Percentiles rank a stretch among this genome's conserved stretches.
Conservation (phyloP, 441 rosid species). For the Populus hybrid region DNA sequence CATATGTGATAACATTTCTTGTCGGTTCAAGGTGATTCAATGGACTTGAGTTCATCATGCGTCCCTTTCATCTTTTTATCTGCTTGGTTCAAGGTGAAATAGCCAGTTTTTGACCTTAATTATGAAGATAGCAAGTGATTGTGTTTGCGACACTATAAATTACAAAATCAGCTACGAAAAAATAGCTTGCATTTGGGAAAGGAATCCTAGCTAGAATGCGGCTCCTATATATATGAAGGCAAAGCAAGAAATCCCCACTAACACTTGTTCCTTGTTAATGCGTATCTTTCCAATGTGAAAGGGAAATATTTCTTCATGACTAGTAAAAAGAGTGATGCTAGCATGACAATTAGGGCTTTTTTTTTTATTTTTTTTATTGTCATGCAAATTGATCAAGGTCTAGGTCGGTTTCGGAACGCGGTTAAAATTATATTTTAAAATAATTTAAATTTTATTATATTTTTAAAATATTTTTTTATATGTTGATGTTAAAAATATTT, state of each 20-base stretch:
- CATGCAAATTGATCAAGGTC: too few relatives aligned
- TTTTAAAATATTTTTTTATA: background rate
- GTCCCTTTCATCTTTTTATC: background rate
- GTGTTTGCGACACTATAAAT: background rate
- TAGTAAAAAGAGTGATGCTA: background rate
- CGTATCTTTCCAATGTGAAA: slow-evolving; percentile 22
- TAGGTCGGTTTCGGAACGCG: too few relatives aligned
- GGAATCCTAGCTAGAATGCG: slow-evolving; percentile 1
- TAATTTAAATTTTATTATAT: too few relatives aligned
- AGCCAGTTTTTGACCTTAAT: background rate
- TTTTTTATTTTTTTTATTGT: too few relatives aligned
- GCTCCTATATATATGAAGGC: slow-evolving; percentile 7
- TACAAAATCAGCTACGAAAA: background rate
- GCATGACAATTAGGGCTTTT: background rate
- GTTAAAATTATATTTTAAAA: too few relatives aligned
- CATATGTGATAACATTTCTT: background rate
- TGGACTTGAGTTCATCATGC: background rate
- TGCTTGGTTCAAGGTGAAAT: background rate
- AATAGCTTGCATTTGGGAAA: background rate
- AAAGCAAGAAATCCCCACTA: slow-evolving; percentile 12
- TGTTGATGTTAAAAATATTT: too few relatives aligned
- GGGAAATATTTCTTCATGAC: background rate
- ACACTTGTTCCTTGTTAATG: slow-evolving; percentile 13
- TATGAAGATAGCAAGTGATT: background rate
- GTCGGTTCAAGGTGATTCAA: slow-evolving; percentile 4